These are phyloP conservation scores for Talaromyces sp. DNA, from an alignment of 2,329 filamentous ascomycete genomes.

Conservation along the genomic window DNA sequence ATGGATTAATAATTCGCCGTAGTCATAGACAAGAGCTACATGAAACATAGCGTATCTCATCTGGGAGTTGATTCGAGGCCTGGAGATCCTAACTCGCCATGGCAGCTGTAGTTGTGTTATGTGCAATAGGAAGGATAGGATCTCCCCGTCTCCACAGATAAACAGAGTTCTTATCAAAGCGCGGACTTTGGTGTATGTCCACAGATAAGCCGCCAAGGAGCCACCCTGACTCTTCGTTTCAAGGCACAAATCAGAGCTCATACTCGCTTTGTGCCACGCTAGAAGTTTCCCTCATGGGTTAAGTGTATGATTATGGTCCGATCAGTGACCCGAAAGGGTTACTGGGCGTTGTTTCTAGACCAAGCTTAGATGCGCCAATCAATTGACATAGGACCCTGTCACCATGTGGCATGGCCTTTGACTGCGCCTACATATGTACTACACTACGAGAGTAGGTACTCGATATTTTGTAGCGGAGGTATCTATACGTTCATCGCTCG, in stretches of 20 bases:
- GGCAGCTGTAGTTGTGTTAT: neutral
- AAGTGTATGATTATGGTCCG: conserved; percentile 13
- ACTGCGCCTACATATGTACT: neutral
- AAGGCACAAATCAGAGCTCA: conserved; percentile 4
- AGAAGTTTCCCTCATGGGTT: conserved; percentile 27
- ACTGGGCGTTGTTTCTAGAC: neutral
- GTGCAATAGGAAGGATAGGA: no score
- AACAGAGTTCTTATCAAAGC: neutral
- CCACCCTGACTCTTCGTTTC: neutral
- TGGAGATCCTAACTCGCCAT: neutral
- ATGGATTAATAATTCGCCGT: neutral
- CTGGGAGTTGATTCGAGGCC: neutral
- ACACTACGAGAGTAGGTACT: neutral
- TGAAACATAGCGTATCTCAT: neutral
- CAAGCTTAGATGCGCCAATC: neutral
- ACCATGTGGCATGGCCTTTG: neutral
- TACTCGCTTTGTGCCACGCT: conserved; percentile 8
- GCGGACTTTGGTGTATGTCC: neutral
- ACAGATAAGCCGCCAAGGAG: conserved; percentile 9
- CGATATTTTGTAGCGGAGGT: neutral
- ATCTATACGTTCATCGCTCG: neutral
- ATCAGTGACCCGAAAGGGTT: conserved; percentile 13
- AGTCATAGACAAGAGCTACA: neutral
- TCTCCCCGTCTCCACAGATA: conserved; percentile 6
- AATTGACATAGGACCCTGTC: neutral